Evolutionary conservation across 345 rosid species (phyloP), one percentile per base, ranked within the genome.

Genomic region (Aquilaria yunnanensis): DNA sequence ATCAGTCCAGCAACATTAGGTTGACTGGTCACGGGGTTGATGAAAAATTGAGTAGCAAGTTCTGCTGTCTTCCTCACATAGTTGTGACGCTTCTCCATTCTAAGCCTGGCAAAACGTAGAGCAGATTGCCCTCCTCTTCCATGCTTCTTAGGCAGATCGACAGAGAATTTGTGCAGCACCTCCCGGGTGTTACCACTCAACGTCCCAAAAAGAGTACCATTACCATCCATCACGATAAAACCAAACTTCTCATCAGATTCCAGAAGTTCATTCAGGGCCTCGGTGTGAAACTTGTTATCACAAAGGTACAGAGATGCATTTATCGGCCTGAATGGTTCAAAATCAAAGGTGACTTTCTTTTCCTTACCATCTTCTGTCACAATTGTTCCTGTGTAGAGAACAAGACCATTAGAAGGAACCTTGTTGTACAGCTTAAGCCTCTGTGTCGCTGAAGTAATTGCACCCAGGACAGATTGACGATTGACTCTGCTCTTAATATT

Each of bases 91-190:
- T 85, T 85, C 72, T 85, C 91, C 86, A 83, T 85, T 6, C 91
- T 80, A 68, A 85, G 86, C 34, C 91, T 81, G 59, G 91, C 88
- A 79, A 85, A 85, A n/a, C 88, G 85, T 66, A 83, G 86, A 30
- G 91, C 91, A 59, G 88, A 83, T 67, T 85, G 91, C 14, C 91
- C 91, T 74, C 91, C 91, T 72, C 91, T 83, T 12, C 91, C 91
- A 50, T 85, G 91, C 60, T 85, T 85, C 84, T 85, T 85, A 2
- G 91, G 91, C 50, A 85, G 78, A 72, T 85, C 91, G 57, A 85
- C 91, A 49, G 67, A 68, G 55, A 83, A 85, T 57, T 85, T 85
- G 67, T 85, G 91, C 49, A 85, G 82, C 63, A 85, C 88, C 72
- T 85, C 91, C 54, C 91, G 66, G 3, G 91, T 78, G 58, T 85